Evolutionary conservation across 1,284 basidiomycete genomes (phyloP).

Genomic region (Microbotryum lychnidis-dioicae): DNA sequence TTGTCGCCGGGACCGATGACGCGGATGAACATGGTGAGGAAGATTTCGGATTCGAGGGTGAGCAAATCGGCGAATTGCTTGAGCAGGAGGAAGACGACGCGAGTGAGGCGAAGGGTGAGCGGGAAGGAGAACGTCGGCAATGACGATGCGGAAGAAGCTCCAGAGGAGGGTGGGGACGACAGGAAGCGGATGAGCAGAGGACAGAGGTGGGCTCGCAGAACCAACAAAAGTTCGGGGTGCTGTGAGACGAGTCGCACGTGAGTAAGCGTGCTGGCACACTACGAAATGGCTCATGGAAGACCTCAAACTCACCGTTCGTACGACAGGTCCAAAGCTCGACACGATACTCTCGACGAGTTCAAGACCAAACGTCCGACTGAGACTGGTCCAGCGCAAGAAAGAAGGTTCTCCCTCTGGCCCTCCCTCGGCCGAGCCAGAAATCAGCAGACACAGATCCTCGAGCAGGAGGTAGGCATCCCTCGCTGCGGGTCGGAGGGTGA

Average conservation of each 20-base stretch:
- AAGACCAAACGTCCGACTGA: slow-evolving; percentile 88
- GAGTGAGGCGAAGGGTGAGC: slow-evolving; percentile 77
- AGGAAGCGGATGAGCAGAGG: slow-evolving; percentile 61
- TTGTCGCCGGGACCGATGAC: slow-evolving; percentile 61
- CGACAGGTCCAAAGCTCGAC: slow-evolving; percentile 83
- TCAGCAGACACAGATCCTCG: slow-evolving; percentile 79
- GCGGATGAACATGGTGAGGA: slow-evolving; percentile 69
- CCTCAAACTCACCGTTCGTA: slow-evolving; percentile 56
- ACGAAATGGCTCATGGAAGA: not conserved
- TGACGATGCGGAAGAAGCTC: slow-evolving; percentile 51
- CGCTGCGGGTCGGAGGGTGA: slow-evolving; percentile 64
- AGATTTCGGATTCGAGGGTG: slow-evolving; percentile 70
- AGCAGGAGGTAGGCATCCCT: slow-evolving; percentile 81
- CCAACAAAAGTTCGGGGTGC: slow-evolving; percentile 73
- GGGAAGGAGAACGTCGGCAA: slow-evolving; percentile 62
- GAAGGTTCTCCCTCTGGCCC: slow-evolving; percentile 54
- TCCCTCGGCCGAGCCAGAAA: slow-evolving; percentile 42
- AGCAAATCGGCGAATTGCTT: slow-evolving; percentile 83
- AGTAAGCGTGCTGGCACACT: not conserved
- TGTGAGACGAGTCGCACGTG: slow-evolving; percentile 37
- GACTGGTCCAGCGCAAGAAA: slow-evolving; percentile 72
- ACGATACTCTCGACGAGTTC: slow-evolving; percentile 95
- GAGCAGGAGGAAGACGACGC: slow-evolving; percentile 83
- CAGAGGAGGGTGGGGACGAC: slow-evolving; percentile 70
- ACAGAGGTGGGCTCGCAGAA: slow-evolving; percentile 79